Percentiles rank a stretch among this genome's conserved stretches.
These are phyloP conservation scores for Gillenia trifoliata DNA, from an alignment of 306 rosid species.

Conservation along the genomic window DNA sequence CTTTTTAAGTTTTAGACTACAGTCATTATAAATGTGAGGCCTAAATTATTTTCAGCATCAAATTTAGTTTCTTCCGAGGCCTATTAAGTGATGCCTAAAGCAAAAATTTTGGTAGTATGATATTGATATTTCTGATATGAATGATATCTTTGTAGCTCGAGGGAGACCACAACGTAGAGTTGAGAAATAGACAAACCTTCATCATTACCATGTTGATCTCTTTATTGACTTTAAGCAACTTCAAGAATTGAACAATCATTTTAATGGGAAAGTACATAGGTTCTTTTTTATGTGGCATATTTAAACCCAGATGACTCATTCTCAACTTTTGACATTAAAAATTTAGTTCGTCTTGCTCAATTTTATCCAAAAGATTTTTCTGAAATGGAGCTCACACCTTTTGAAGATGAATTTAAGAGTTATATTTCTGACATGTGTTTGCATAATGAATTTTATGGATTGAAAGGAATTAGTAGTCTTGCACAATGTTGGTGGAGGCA, in stretches of 20 bases:
- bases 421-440: background rate
- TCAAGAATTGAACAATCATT: background rate
- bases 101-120: too few relatives aligned
- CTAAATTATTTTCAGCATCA: too few relatives aligned
- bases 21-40: too few relatives aligned
- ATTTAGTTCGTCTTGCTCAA: background rate
- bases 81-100: too few relatives aligned
- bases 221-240: slow-evolving; percentile 10
- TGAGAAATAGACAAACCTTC: background rate
- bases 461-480: background rate
- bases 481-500: background rate
- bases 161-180: background rate
- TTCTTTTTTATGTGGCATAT: slow-evolving; percentile 5
- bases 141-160: background rate
- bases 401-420: slow-evolving; percentile 1
- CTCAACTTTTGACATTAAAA: background rate
- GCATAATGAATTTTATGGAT: background rate
- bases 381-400: background rate
- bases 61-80: too few relatives aligned
- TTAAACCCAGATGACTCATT: background rate
- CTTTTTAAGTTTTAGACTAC: too few relatives aligned
- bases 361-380: slow-evolving; percentile 16
- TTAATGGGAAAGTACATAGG: background rate
- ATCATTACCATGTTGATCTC: background rate
- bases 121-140: background rate